Evolutionary conservation across 352 stramenopile genomes (phyloP).

Genomic region (Phytophthora niederhauseri): DNA sequence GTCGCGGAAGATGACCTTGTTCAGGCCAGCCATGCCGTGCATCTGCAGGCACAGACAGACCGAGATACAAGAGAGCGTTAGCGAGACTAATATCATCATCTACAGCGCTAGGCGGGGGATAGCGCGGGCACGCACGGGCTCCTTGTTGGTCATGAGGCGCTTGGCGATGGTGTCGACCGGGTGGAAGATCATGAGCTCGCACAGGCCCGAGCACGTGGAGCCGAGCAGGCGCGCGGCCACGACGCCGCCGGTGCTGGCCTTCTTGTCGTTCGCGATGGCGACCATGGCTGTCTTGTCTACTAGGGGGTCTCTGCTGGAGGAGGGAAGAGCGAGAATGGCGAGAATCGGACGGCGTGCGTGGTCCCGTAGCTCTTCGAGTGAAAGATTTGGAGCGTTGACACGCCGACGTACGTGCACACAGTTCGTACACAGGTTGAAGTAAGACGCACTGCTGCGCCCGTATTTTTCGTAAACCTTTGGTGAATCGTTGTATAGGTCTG

Average conservation of each 20-base stretch:
- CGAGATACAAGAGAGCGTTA: background rate
- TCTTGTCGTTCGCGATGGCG: conserved; percentile 50
- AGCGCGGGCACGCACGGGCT: conserved; percentile 34
- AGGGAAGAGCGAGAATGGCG: conserved; percentile 29
- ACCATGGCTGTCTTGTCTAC: conserved; percentile 39
- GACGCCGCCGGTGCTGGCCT: conserved; percentile 47
- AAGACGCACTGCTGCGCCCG: background rate
- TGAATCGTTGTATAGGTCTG: background rate
- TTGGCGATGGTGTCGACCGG: conserved; percentile 96
- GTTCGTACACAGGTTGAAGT: conserved; percentile 11
- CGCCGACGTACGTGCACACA: conserved; percentile 9
- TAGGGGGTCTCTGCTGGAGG: conserved; percentile 13
- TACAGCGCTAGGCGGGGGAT: background rate
- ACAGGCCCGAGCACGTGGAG: conserved; percentile 92
- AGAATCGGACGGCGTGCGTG: conserved; percentile 9
- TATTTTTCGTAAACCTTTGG: background rate
- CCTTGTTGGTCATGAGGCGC: conserved; percentile 94
- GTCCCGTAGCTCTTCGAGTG: conserved; percentile 3
- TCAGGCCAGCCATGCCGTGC: conserved; percentile 55
- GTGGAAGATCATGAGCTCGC: conserved; percentile 96
- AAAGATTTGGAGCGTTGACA: conserved; percentile 14
- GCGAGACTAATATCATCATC: background rate
- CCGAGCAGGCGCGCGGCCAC: conserved; percentile 88
- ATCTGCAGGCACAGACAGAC: conserved; percentile 24
- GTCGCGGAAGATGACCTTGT: conserved; percentile 91